Base-by-base conservation (phyloP, 208 protist species). In the Wallacemonas sp. region DNA sequence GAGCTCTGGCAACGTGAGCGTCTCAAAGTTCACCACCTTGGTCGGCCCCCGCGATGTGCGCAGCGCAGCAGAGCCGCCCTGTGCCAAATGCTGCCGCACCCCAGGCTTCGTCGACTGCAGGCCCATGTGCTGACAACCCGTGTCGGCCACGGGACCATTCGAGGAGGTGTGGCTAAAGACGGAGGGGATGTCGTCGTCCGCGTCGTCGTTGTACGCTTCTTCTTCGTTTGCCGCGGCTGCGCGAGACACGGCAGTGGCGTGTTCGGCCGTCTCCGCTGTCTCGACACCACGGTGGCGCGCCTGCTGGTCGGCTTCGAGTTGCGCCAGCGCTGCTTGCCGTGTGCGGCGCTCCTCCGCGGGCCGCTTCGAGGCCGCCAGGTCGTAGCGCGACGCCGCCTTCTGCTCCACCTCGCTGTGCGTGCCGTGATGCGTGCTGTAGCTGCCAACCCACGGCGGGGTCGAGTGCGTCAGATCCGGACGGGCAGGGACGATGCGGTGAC, bases 161-260 rank as follows among this genome's bases (percentile, higher is more conserved):
- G 89, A 95, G 8, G 67, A 83, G 26, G 67, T 76, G 61, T 95
- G 89, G 33, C 83, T 91, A 61, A 95, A 95, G 33, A 95, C 72
- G 23, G 89, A 95, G 12, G 68, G 74, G 14, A 47, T 26, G 12
- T 75, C 70, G 24, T 43, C 48, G 23, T 32, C 43, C 19, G 68
- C 61, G 11, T 41, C 24, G 14, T 63, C 46, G 24, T 23, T 27
- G 32, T 21, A 23, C 38, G 38, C 17, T 66, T 3, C 12, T 61
- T 17, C 46, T 57, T 38, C 36, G 57, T 26, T 14, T 49, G 21
- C 23, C 9, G 56, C 39, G 3, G 44, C 14, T 60, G n/a, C 63
- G 63, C 47, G 26, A 32, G 54, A 36, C 33, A 33, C 56, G 30
- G n/a, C n/a, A n/a, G n/a, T n/a, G n/a, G n/a, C n/a, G n/a, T n/a